A percentile compares a stretch with the other conserved stretches of the same genome.
phyloP scores from a whole-genome alignment of 2,329 filamentous ascomycete species.

The Coleophoma cylindrospora region DNA sequence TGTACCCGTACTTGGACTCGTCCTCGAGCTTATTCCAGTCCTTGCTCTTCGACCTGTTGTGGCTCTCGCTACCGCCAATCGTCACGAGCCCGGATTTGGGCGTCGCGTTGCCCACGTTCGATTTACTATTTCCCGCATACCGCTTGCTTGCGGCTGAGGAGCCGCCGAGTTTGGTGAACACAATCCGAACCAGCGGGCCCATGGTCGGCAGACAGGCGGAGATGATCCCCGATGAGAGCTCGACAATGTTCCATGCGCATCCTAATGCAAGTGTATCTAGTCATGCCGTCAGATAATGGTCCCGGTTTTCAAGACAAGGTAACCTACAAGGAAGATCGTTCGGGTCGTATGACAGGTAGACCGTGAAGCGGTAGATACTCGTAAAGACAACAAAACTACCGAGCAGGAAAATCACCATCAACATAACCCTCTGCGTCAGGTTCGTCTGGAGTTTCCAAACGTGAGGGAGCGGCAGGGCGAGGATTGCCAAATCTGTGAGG shows the following conservation, averaged over 20 bases:
- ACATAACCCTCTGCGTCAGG: not conserved
- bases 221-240: not conserved
- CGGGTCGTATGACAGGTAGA: not conserved
- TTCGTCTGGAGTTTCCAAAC: slow-evolving; percentile 24
- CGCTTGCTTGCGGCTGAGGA: not conserved
- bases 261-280: not conserved
- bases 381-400: not conserved
- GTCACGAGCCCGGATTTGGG: not conserved
- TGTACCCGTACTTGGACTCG: not conserved
- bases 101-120: not conserved
- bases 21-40: not conserved
- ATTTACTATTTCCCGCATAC: not conserved
- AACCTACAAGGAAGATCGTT: not conserved
- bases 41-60: not conserved
- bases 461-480: slow-evolving; percentile 23
- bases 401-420: slow-evolving; percentile 6
- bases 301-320: too few relatives aligned
- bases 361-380: slow-evolving; percentile 1
- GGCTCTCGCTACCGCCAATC: not conserved
- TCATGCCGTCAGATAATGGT: too few relatives aligned
- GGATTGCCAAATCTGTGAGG: slow-evolving; percentile 29
- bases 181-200: not conserved
- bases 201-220: not conserved
- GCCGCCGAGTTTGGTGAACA: not conserved
- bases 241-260: slow-evolving; percentile 1